These are phyloP conservation scores for Pseudopithomyces chartarum DNA, from an alignment of 2,329 filamentous ascomycete genomes.

Conservation along the genomic window DNA sequence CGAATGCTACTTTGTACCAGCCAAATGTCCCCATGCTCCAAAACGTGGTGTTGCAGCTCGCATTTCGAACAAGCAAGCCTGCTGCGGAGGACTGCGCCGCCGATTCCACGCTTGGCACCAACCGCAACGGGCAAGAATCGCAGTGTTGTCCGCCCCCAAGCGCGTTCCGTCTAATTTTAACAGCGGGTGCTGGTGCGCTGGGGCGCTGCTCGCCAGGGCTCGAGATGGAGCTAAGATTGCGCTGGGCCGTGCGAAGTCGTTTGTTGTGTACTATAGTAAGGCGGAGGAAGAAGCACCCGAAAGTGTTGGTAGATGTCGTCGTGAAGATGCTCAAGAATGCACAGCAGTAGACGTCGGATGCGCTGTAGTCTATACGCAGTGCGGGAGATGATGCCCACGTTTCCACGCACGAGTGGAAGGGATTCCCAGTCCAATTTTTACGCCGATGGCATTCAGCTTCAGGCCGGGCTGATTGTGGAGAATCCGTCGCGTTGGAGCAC, in stretches of 20 bases:
- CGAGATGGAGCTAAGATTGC: background rate
- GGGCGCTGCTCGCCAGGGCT: background rate
- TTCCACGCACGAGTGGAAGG: background rate
- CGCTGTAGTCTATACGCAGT: background rate
- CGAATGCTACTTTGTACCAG: no score
- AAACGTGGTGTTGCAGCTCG: background rate
- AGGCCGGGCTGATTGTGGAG: slow-evolving; percentile 5
- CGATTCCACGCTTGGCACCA: background rate
- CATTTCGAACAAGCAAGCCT: background rate
- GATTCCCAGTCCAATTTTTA: background rate
- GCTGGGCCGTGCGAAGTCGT: background rate
- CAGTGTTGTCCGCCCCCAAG: background rate
- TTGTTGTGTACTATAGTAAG: slow-evolving; percentile 3
- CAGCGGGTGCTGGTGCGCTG: slow-evolving; percentile 3
- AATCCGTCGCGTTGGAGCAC: background rate
- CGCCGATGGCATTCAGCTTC: background rate
- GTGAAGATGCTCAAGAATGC: background rate
- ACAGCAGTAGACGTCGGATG: background rate
- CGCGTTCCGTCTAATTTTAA: slow-evolving; percentile 6
- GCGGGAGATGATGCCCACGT: background rate
- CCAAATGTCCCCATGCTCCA: background rate
- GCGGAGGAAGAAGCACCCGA: background rate
- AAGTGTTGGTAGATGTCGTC: background rate
- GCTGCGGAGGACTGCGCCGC: background rate
- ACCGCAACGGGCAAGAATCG: background rate